phyloP scores from a whole-genome alignment of 2,329 filamentous ascomycete species.

The Pseudogymnoascus sp. region DNA sequence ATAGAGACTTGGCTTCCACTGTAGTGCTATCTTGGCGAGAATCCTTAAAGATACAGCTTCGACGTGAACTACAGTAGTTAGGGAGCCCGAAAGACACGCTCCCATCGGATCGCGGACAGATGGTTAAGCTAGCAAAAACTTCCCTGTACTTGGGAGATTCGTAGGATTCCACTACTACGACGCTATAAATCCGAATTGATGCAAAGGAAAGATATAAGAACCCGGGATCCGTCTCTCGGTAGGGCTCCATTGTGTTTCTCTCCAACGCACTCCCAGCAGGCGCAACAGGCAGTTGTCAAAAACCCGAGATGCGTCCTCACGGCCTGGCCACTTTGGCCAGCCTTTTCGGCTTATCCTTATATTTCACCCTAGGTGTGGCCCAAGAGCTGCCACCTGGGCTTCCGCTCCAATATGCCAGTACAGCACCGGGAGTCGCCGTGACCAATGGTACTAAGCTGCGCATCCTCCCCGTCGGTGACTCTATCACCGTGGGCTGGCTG shows the following conservation, averaged over 20 bases:
- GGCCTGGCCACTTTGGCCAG: neutral
- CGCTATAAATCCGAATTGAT: neutral
- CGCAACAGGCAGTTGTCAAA: neutral
- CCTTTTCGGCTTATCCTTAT: neutral
- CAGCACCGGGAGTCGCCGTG: neutral
- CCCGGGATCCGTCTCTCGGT: neutral
- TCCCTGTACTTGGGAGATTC: neutral
- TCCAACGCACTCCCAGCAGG: neutral
- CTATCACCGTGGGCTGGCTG: slow-evolving; percentile 30
- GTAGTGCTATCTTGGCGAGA: neutral
- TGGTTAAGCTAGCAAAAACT: neutral
- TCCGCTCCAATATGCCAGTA: neutral
- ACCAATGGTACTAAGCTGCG: slow-evolving; percentile 13
- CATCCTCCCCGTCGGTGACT: slow-evolving; percentile 30
- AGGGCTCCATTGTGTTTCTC: neutral
- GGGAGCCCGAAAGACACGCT: neutral
- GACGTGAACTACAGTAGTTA: neutral
- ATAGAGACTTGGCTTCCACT: neutral
- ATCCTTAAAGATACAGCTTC: neutral
- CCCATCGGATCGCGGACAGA: neutral
- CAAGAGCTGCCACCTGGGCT: neutral
- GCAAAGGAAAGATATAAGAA: neutral
- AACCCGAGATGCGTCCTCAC: neutral
- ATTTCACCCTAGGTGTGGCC: neutral
- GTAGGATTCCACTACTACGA: neutral